Percentiles rank a stretch among this genome's conserved stretches.
Conservation (phyloP, 441 rosid species). For the Gossypium trilobum region DNA sequence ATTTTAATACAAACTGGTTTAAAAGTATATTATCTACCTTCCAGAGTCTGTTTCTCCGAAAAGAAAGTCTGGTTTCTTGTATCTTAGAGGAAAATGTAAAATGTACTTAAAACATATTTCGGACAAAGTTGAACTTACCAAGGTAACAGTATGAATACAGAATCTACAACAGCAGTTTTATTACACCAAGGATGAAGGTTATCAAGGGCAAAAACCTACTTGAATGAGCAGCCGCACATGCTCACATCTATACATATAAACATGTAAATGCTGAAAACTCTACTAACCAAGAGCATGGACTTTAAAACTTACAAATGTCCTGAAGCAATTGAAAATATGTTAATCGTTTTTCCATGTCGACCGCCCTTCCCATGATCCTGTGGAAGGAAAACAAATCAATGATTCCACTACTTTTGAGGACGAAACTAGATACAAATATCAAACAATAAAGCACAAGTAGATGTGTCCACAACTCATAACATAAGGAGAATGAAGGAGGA, state of each 20-base stretch:
- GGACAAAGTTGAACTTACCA: too few relatives aligned
- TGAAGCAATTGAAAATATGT: constrained; percentile 93
- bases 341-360: constrained; percentile 74
- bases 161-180: neutral
- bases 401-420: constrained; percentile 8
- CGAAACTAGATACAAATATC: neutral
- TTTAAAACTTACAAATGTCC: constrained; percentile 83
- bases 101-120: too few relatives aligned
- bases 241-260: neutral
- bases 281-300: neutral
- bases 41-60: too few relatives aligned
- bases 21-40: too few relatives aligned
- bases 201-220: neutral
- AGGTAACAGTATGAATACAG: neutral
- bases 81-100: too few relatives aligned
- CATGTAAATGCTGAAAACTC: neutral
- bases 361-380: constrained; percentile 67
- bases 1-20: too few relatives aligned
- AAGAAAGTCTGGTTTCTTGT: too few relatives aligned
- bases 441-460: neutral
- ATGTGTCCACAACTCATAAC: neutral
- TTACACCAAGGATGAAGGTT: neutral
- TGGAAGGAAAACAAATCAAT: constrained; percentile 19
- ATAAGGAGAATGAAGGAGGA: neutral
- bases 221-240: neutral